phyloP scores from a whole-genome alignment of 495 filamentous ascomycete genomes.

The Hypoxylon fragiforme region DNA sequence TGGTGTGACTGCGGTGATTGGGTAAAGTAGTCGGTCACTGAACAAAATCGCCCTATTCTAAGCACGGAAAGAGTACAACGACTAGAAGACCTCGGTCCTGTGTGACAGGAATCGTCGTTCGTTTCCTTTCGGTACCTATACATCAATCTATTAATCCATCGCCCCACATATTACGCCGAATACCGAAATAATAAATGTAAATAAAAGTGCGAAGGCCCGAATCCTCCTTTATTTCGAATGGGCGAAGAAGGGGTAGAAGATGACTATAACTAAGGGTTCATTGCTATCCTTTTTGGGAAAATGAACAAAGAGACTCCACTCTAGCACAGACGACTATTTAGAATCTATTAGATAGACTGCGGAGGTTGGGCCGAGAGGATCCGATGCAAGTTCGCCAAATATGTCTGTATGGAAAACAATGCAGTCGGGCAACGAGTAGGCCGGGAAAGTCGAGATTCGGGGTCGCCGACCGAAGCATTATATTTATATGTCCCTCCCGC shows the following conservation, averaged over 20 bases:
- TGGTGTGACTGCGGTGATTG: conserved; percentile 7
- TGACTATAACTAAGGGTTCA: no score
- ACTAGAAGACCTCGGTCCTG: background rate
- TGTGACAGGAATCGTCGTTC: background rate
- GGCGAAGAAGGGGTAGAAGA: no score
- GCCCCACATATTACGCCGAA: background rate
- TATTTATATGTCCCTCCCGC: conserved; percentile 16
- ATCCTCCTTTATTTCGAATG: background rate
- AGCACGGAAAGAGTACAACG: background rate
- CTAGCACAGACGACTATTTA: background rate
- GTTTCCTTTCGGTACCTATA: no score
- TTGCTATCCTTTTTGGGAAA: no score
- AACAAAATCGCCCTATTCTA: background rate
- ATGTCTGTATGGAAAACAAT: conserved; percentile 1
- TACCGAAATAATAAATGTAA: background rate
- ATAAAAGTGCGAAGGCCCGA: no score
- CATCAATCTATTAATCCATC: background rate
- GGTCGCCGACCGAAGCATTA: conserved; percentile 24
- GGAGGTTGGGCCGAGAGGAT: background rate
- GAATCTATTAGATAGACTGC: conserved; percentile 5
- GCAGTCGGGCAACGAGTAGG: conserved; percentile 14
- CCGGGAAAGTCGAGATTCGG: conserved; percentile 10
- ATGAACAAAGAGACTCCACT: background rate
- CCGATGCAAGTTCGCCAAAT: background rate
- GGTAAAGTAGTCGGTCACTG: no score